Conservation (phyloP, 1,139 yeast species). For the Hyphopichia pseudoburtonii region DNA sequence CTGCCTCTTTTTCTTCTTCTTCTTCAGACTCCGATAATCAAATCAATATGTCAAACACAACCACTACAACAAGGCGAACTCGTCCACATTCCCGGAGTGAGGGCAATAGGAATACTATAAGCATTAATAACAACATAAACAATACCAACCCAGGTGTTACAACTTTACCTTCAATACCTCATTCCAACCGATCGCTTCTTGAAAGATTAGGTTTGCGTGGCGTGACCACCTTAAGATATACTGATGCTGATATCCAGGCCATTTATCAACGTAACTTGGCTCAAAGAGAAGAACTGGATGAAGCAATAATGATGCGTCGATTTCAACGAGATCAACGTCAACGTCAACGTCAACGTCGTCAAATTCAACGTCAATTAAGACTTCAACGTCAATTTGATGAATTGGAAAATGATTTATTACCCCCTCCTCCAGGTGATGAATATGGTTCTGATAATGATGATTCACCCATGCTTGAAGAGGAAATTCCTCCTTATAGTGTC, state of each 20-base stretch:
- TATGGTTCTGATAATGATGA: conserved; percentile 9
- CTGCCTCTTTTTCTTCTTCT: too few relatives aligned
- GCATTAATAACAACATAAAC: too few relatives aligned
- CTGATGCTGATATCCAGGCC: neutral
- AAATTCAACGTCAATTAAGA: neutral
- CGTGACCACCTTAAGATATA: neutral
- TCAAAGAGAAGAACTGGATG: neutral
- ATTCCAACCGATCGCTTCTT: neutral
- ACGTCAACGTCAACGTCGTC: neutral
- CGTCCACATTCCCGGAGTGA: too few relatives aligned
- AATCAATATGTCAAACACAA: too few relatives aligned
- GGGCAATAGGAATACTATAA: too few relatives aligned
- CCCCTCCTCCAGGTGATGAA: conserved; percentile 22
- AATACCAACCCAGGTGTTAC: too few relatives aligned
- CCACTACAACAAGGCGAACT: too few relatives aligned
- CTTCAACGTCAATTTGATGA: neutral
- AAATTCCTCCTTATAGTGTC: conserved; percentile 41
- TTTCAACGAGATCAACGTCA: neutral
- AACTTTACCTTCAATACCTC: neutral
- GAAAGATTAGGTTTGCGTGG: neutral
- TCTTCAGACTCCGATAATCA: too few relatives aligned
- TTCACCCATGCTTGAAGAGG: conserved; percentile 14
- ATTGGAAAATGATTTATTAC: too few relatives aligned
- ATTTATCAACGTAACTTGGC: neutral
- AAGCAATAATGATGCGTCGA: neutral